These are phyloP conservation scores for Ceratocystis eucalypticola DNA, from an alignment of 2,329 filamentous ascomycete species.

Conservation along the genomic window DNA sequence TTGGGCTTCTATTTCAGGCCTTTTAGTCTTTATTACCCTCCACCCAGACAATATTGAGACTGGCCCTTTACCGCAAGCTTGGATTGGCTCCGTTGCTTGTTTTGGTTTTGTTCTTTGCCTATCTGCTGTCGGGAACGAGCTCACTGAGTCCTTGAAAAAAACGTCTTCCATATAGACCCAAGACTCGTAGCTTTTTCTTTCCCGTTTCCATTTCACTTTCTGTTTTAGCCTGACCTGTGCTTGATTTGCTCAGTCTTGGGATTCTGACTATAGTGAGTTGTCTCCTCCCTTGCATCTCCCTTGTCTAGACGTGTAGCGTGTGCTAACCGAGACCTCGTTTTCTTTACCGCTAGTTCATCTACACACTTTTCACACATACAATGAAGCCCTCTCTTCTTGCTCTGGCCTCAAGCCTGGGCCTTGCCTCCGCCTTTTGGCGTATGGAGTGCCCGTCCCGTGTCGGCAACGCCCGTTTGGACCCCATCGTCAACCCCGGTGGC, in stretches of 20 bases:
- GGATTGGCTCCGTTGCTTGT: neutral
- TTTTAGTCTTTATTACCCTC: neutral
- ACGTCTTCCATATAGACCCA: conserved; percentile 3
- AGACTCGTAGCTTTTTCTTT: neutral
- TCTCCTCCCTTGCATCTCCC: neutral
- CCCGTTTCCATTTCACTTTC: neutral
- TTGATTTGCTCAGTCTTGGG: neutral
- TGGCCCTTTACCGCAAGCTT: neutral
- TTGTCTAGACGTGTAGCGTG: neutral
- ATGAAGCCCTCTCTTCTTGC: conserved; percentile 28
- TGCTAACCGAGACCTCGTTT: neutral
- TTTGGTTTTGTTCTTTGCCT: neutral
- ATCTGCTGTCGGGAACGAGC: neutral
- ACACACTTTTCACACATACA: conserved; percentile 8
- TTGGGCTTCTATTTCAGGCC: neutral
- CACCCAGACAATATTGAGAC: neutral
- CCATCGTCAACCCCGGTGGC: conserved; percentile 50
- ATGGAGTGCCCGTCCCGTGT: conserved; percentile 65
- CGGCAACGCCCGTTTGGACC: conserved; percentile 62
- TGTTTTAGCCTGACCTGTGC: neutral
- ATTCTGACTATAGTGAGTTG: neutral
- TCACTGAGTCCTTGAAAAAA: neutral
- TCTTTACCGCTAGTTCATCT: neutral
- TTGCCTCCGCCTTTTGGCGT: conserved; percentile 66
- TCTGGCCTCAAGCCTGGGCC: conserved; percentile 26